Percentiles rank a stretch among this genome's conserved stretches.
These are phyloP conservation scores for Clavulina sp. DNA, from an alignment of 768 basidiomycete genomes.

Conservation along the genomic window DNA sequence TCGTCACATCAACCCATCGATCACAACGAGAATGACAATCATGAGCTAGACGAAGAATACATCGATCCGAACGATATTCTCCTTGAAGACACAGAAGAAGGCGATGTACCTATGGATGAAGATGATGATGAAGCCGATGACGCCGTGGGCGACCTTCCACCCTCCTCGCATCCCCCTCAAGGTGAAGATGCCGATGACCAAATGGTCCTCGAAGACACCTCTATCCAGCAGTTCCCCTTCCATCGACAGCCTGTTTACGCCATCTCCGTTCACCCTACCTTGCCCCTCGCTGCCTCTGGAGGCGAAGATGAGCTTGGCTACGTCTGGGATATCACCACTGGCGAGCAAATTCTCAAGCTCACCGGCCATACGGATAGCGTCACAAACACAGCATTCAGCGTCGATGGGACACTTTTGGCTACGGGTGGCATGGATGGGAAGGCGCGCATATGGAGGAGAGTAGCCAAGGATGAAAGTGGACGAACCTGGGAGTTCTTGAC, in stretches of 20 bases:
- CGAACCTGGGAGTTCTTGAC: conserved; percentile 88
- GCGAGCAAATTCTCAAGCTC: conserved; percentile 64
- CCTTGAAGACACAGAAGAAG: conserved; percentile 46
- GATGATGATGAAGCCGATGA: conserved; percentile 20
- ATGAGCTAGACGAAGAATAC: conserved; percentile 31
- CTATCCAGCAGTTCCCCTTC: conserved; percentile 45
- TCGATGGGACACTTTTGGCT: conserved; percentile 81
- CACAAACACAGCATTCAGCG: conserved; percentile 55
- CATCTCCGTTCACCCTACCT: conserved; percentile 65
- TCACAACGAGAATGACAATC: conserved; percentile 24
- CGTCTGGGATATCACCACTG: conserved; percentile 76
- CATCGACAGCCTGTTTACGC: conserved; percentile 73
- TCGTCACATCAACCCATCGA: conserved; percentile 5
- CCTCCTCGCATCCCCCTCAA: not conserved
- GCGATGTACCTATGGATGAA: conserved; percentile 45
- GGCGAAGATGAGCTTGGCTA: conserved; percentile 93
- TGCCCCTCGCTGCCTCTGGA: conserved; percentile 71
- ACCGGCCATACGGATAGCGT: conserved; percentile 92
- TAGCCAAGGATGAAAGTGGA: conserved; percentile 30
- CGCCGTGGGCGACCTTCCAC: conserved; percentile 12
- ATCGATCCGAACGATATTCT: conserved; percentile 50
- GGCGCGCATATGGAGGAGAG: conserved; percentile 79
- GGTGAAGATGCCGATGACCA: conserved; percentile 11
- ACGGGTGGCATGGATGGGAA: conserved; percentile 98
- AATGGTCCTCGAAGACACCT: conserved; percentile 37